Percentiles rank a stretch among this genome's conserved stretches.
These are phyloP conservation scores for Didymella lethalis DNA, from an alignment of 2,329 filamentous ascomycete genomes.

Conservation along the genomic window DNA sequence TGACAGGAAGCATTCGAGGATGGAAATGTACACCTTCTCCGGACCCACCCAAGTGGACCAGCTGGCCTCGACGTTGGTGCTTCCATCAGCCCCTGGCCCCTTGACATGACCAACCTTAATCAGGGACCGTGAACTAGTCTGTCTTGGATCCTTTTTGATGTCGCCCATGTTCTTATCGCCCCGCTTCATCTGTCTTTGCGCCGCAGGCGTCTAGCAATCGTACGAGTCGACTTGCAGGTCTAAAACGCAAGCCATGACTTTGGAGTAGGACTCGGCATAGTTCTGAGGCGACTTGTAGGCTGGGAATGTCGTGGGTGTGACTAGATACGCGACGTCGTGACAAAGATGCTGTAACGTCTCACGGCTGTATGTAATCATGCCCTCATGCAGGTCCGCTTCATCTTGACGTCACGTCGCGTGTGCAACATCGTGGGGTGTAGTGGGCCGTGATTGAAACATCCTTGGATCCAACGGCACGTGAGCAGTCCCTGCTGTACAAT, in stretches of 20 bases:
- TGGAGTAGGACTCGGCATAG: slow-evolving; percentile 49
- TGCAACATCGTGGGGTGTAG: neutral
- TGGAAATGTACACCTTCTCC: no score
- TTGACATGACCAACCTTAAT: no score
- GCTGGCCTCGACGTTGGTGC: no score
- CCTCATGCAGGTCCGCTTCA: slow-evolving; percentile 1
- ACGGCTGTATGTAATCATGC: neutral
- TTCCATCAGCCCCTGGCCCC: no score
- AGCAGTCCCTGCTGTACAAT: neutral
- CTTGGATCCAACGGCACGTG: neutral
- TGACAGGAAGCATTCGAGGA: no score
- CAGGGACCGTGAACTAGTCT: no score
- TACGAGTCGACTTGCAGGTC: slow-evolving; percentile 50
- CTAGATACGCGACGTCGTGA: slow-evolving; percentile 44
- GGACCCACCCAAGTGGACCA: no score
- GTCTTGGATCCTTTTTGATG: no score
- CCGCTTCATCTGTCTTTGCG: no score
- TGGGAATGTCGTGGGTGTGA: slow-evolving; percentile 49
- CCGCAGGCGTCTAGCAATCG: slow-evolving; percentile 24
- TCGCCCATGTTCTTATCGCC: no score
- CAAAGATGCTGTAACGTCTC: slow-evolving; percentile 41
- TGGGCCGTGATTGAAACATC: neutral
- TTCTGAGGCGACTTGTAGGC: slow-evolving; percentile 37
- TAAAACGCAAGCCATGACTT: slow-evolving; percentile 46
- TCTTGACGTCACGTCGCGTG: slow-evolving; percentile 18